Conservation (phyloP, 495 filamentous ascomycete genomes). For the Aspergillus coremiiformis region DNA sequence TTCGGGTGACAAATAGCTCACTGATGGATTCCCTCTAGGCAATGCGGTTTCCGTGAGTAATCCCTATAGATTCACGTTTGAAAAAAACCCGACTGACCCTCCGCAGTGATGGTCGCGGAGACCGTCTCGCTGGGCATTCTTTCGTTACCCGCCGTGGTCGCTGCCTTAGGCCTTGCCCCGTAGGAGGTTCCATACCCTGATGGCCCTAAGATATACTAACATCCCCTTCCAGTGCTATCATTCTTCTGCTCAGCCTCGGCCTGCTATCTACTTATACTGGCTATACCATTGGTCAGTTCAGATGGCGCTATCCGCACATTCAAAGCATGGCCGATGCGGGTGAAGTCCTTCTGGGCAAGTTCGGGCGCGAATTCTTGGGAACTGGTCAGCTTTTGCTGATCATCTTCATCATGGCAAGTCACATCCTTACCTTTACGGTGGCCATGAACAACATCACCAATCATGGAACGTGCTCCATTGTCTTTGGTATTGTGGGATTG, state of each 20-base stretch:
- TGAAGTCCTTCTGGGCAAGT: slow-evolving; percentile 52
- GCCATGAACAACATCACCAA: slow-evolving; percentile 59
- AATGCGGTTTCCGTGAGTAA: slow-evolving; percentile 27
- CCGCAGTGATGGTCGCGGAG: slow-evolving; percentile 56
- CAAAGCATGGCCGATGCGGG: slow-evolving; percentile 67
- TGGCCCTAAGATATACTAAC: neutral
- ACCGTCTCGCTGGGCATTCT: slow-evolving; percentile 64
- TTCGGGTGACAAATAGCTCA: neutral
- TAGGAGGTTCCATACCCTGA: slow-evolving; percentile 1
- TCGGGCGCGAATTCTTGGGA: slow-evolving; percentile 58
- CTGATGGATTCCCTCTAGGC: slow-evolving; percentile 14
- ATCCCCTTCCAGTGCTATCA: slow-evolving; percentile 29
- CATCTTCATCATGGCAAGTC: slow-evolving; percentile 64
- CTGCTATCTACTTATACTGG: slow-evolving; percentile 68
- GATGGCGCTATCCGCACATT: slow-evolving; percentile 50
- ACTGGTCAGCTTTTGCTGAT: slow-evolving; percentile 55
- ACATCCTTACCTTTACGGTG: slow-evolving; percentile 67
- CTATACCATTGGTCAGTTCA: slow-evolving; percentile 62
- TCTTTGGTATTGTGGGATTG: slow-evolving; percentile 58
- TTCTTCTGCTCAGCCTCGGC: slow-evolving; percentile 59
- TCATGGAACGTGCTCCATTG: slow-evolving; percentile 58
- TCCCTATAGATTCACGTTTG: neutral
- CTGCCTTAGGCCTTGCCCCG: slow-evolving; percentile 55
- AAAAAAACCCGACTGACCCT: slow-evolving; percentile 4
- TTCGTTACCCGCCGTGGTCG: slow-evolving; percentile 54